Evolutionary conservation across 805 yeast genomes (phyloP), one percentile per base, ranked within the genome.

Genomic region (Saccharomycopsis fermentans): DNA sequence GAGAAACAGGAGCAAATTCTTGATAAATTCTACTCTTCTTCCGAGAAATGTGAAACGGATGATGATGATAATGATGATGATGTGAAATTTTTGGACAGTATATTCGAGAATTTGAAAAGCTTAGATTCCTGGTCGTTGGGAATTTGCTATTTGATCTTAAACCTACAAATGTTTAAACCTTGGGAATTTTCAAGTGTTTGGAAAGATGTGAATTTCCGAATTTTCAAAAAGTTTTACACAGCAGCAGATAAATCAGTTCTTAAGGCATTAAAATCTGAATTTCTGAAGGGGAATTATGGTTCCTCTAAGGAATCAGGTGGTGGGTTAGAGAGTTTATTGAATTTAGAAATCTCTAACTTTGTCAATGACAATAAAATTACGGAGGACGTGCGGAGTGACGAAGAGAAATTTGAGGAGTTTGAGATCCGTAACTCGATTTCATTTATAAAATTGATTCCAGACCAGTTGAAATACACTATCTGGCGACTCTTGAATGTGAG

Each of bases 121-220:
- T 16, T 59, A 6, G 63, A 61, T 50, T 39, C 58, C 21, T 61
- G 63, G 63, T 36, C 60, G 8, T 32, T 61, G 11, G 63, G 54
- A 6, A 57, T 61, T 16, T 57, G 59, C 16, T 61, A 61, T 47
- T 19, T 61, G 6, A 37, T 48, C 24, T 37, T 61, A 36, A 52
- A 48, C 21, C 48, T 59, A 17, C 43, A 59, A 19, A 32, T 61
- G n/a, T 26, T 27, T 11, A 59, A 53, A 35, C 63, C 63, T 3
- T 61, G 63, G 63, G 62, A 61, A 19, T 47, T 27, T 39, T 62
- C 63, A 12, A 55, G 57, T 40, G 50, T 21, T 17, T 21, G 14
- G 1, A 48, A 47, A 16, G 63, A 61, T 52, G 16, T 48, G n/a
- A 52, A 56, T 27, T 61, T 61, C 36, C 36, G 19, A 6, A 56